Conservation (phyloP, 2,329 filamentous ascomycete species). For the Talaromyces piceae region DNA sequence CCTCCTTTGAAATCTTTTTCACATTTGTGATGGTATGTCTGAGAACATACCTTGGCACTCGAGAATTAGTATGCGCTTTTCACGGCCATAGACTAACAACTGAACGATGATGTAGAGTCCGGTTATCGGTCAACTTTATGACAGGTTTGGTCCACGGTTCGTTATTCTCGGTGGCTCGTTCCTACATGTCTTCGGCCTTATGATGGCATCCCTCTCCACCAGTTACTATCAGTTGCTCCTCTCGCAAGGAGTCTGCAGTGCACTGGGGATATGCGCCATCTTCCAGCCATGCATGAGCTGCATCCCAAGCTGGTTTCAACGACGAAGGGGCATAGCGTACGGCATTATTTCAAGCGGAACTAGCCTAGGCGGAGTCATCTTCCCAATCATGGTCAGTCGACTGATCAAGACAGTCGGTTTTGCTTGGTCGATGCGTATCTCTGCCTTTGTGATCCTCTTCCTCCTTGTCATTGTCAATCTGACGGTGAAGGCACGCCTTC, state of each 20-base stretch:
- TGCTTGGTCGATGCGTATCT: slow-evolving; percentile 50
- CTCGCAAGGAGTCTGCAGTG: slow-evolving; percentile 47
- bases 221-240: slow-evolving; percentile 53
- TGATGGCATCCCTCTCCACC: slow-evolving; percentile 49
- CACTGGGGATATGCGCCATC: slow-evolving; percentile 44
- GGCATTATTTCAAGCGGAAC: slow-evolving; percentile 47
- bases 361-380: slow-evolving; percentile 51
- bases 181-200: slow-evolving; percentile 51
- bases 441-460: slow-evolving; percentile 54
- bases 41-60: slow-evolving; percentile 44
- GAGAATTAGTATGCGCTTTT: slow-evolving; percentile 42
- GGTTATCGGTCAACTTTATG: slow-evolving; percentile 50
- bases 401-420: slow-evolving; percentile 49
- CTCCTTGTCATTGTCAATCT: slow-evolving; percentile 47
- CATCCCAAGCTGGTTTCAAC: slow-evolving; percentile 44
- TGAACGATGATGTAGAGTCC: slow-evolving; percentile 39
- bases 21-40: slow-evolving; percentile 45
- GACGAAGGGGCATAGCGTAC: slow-evolving; percentile 43
- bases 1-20: slow-evolving; percentile 45
- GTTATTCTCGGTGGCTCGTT: slow-evolving; percentile 46
- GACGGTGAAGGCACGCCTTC: slow-evolving; percentile 43
- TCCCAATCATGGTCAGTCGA: slow-evolving; percentile 55
- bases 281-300: slow-evolving; percentile 42
- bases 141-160: slow-evolving; percentile 53
- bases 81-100: too few species aligned